phyloP scores from a whole-genome alignment of 169 alveolate genomes.

The Plasmodium inui region DNA sequence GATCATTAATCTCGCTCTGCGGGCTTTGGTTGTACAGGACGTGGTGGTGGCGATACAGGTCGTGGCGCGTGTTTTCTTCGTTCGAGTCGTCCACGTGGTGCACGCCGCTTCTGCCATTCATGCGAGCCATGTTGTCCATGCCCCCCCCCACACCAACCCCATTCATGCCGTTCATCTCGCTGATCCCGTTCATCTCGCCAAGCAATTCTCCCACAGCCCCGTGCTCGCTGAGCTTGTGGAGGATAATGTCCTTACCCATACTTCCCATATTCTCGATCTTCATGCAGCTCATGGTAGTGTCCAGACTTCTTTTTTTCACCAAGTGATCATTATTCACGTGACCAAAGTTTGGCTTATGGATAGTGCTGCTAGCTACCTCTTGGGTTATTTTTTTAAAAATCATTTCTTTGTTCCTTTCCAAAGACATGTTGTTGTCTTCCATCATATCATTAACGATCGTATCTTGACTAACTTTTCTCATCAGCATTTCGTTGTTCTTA shows the following conservation, averaged over 20 bases:
- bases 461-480: slow-evolving; percentile 16
- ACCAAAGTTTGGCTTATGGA: neutral
- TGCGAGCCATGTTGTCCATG: neutral
- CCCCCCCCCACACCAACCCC: too few species aligned
- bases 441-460: neutral
- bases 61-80: neutral
- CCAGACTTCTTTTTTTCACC: neutral
- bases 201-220: neutral
- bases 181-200: neutral
- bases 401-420: neutral
- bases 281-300: neutral
- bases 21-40: neutral
- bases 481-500: neutral
- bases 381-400: neutral
- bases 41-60: neutral
- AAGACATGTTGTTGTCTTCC: neutral
- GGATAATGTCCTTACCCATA: neutral
- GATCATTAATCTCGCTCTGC: neutral
- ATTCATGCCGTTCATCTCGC: neutral
- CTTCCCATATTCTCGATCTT: neutral
- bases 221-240: neutral
- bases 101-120: neutral
- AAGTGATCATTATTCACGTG: neutral
- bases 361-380: neutral
- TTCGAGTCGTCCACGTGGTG: neutral